Evolutionary conservation across 2,329 filamentous ascomycete species (phyloP).

Genomic region (Setomelanomma holmii): DNA sequence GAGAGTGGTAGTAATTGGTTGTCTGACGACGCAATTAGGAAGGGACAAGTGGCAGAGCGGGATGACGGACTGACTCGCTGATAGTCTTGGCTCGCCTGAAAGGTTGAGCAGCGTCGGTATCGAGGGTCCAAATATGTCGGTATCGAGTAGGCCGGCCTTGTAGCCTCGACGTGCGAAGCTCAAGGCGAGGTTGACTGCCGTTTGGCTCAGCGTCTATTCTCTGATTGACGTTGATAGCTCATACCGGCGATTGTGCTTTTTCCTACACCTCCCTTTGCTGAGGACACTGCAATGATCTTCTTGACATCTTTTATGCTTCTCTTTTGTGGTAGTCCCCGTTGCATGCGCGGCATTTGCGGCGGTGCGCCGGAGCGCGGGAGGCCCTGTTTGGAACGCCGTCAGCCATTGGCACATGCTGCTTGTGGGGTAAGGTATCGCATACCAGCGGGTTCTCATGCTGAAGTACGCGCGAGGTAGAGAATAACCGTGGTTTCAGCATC

Average conservation of each 20-base stretch:
- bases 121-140: conserved; percentile 95
- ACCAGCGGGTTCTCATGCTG: conserved; percentile 91
- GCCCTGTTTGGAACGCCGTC: conserved; percentile 63
- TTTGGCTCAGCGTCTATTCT: conserved; percentile 4
- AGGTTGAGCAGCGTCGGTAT: conserved; percentile 90
- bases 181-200: conserved; percentile 78
- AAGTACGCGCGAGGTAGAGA: conserved; percentile 60
- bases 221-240: conserved; percentile 8
- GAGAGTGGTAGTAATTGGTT: conserved; percentile 86
- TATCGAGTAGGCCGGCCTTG: conserved; percentile 86
- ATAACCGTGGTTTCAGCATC: conserved; percentile 55
- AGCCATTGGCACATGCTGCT: conserved; percentile 9
- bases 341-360: conserved; percentile 74
- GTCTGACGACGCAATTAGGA: conserved; percentile 54
- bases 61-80: conserved; percentile 64
- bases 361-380: conserved; percentile 76
- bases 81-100: conserved; percentile 77
- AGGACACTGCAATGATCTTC: conserved; percentile 96
- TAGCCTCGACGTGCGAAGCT: conserved; percentile 84
- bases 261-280: conserved; percentile 96
- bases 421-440: conserved; percentile 25
- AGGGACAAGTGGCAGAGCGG: not conserved
- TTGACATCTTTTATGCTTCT: conserved; percentile 82
- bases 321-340: conserved; percentile 80
- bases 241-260: conserved; percentile 90